Conservation (phyloP, 2,329 filamentous ascomycete genomes). For the Sarocladium kiliense region DNA sequence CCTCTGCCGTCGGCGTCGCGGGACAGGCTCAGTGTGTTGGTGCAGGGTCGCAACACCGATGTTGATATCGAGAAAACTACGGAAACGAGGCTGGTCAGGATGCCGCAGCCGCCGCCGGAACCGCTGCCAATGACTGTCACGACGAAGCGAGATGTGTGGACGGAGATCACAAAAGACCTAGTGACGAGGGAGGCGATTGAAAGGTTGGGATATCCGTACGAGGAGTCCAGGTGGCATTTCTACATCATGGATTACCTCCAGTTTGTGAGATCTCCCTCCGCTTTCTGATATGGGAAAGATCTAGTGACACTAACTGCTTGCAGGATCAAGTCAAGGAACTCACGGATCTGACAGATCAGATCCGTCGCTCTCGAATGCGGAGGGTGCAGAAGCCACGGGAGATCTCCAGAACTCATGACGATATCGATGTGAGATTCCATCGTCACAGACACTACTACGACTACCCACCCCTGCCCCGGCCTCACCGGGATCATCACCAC, state of each 20-base stretch:
- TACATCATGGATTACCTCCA: slow-evolving; percentile 87
- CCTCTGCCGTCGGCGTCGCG: slow-evolving; percentile 22
- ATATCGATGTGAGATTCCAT: slow-evolving; percentile 32
- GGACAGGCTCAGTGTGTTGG: slow-evolving; percentile 39
- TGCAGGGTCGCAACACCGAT: slow-evolving; percentile 44
- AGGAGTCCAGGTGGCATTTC: slow-evolving; percentile 85
- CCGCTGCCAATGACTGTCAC: slow-evolving; percentile 30
- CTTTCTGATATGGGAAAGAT: not conserved
- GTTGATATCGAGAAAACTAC: slow-evolving; percentile 51
- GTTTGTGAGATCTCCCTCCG: slow-evolving; percentile 61
- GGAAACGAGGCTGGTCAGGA: slow-evolving; percentile 42
- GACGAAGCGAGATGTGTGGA: slow-evolving; percentile 69
- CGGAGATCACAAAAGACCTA: slow-evolving; percentile 91
- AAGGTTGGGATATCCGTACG: slow-evolving; percentile 76
- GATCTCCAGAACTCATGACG: slow-evolving; percentile 53
- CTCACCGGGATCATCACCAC: slow-evolving; percentile 16
- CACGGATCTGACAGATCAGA: slow-evolving; percentile 76
- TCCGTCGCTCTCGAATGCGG: slow-evolving; percentile 58
- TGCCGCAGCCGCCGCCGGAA: slow-evolving; percentile 26
- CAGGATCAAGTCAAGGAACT: slow-evolving; percentile 85
- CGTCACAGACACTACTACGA: slow-evolving; percentile 8
- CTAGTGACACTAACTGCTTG: slow-evolving; percentile 25
- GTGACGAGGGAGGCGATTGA: slow-evolving; percentile 85
- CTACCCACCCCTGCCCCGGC: not conserved
- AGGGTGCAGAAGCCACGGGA: slow-evolving; percentile 50